These are phyloP conservation scores for Fusarium newnesense DNA, from an alignment of 2,329 filamentous ascomycete genomes.

Conservation along the genomic window DNA sequence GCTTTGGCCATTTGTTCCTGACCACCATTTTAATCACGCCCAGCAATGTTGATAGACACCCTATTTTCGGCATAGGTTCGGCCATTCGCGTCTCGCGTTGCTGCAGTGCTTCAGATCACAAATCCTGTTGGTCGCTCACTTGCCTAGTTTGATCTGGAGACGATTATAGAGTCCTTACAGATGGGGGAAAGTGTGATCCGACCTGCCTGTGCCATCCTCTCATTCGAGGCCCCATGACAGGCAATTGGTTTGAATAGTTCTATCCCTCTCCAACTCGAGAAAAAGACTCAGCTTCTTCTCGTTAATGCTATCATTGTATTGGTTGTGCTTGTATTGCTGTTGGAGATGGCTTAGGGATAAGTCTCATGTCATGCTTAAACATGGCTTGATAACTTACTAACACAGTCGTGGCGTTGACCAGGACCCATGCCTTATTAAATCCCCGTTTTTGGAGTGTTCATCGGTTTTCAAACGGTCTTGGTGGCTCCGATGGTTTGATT, in stretches of 20 bases:
- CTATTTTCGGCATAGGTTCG: constrained; percentile 24
- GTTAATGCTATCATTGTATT: constrained; percentile 8
- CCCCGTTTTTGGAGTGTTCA: constrained; percentile 16
- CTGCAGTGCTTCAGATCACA: constrained; percentile 23
- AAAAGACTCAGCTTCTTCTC: not conserved
- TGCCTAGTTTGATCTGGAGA: constrained; percentile 10
- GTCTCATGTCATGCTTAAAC: constrained; percentile 1
- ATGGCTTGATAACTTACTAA: not conserved
- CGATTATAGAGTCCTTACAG: constrained; percentile 12
- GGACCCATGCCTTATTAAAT: constrained; percentile 8
- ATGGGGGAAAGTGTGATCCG: constrained; percentile 19
- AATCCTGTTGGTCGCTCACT: constrained; percentile 26
- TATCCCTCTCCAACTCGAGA: not conserved
- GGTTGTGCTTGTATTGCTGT: constrained; percentile 1
- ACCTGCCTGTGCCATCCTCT: constrained; percentile 7
- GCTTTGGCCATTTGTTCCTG: constrained; percentile 39
- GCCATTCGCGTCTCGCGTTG: constrained; percentile 32
- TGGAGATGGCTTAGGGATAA: not conserved
- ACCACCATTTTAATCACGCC: constrained; percentile 5
- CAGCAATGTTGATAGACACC: constrained; percentile 13
- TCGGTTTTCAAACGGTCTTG: constrained; percentile 32
- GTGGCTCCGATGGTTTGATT: constrained; percentile 58
- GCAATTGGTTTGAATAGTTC: constrained; percentile 2
- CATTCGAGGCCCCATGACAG: constrained; percentile 10
- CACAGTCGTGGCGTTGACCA: constrained; percentile 19